These are phyloP conservation scores for Leishmania tarentolae DNA, from an alignment of 208 protist species.

Conservation along the genomic window DNA sequence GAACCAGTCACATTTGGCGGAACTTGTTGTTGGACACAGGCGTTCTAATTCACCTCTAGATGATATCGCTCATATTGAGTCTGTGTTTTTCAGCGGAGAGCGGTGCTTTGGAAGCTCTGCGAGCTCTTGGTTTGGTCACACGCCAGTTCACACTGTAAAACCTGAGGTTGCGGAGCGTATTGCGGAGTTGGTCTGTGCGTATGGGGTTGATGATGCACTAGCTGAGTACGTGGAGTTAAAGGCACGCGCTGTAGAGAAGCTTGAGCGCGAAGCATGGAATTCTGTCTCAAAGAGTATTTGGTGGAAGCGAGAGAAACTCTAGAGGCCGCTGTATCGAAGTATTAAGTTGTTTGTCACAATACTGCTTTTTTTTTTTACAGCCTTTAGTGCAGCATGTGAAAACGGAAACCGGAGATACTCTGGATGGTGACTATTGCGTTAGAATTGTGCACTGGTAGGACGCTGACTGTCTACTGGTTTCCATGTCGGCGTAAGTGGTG, in stretches of 20 bases:
- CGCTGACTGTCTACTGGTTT: background rate
- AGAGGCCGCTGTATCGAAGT: background rate
- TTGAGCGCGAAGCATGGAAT: slow-evolving; percentile 33
- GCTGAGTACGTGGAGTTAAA: slow-evolving; percentile 52
- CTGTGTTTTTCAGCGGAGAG: slow-evolving; percentile 27
- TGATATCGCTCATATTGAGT: slow-evolving; percentile 8
- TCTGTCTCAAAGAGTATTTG: background rate
- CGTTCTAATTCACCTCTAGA: slow-evolving; percentile 16
- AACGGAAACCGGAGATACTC: background rate
- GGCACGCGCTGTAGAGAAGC: slow-evolving; percentile 17
- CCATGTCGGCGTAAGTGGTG: background rate
- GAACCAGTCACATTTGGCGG: slow-evolving; percentile 45
- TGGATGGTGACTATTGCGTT: background rate
- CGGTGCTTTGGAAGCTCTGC: slow-evolving; percentile 16
- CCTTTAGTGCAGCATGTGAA: background rate
- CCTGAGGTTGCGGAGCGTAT: slow-evolving; percentile 41
- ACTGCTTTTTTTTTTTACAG: background rate
- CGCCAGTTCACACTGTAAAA: slow-evolving; percentile 64
- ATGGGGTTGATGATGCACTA: slow-evolving; percentile 61
- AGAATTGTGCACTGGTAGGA: background rate
- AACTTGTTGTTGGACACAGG: slow-evolving; percentile 22
- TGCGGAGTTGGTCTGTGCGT: slow-evolving; percentile 27
- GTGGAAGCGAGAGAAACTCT: background rate
- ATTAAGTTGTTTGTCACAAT: background rate
- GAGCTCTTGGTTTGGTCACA: slow-evolving; percentile 48